Base-by-base conservation (phyloP, 2,329 filamentous ascomycete species). In the Xylariaceae sp. region DNA sequence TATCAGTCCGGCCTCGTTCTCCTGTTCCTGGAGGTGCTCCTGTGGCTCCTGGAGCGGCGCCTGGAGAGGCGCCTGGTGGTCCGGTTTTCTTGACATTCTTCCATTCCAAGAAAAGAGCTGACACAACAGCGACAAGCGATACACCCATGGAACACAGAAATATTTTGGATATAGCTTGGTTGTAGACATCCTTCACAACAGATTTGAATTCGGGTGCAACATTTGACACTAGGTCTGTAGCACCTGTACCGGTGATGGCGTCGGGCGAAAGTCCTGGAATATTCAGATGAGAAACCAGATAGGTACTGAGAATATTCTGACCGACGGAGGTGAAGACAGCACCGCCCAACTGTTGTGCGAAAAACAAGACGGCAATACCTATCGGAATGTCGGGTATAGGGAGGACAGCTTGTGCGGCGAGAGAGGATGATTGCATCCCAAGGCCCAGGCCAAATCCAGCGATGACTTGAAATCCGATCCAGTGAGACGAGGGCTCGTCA, bases 381-480 rank as follows among this genome's bases (percentile, higher is more conserved):
- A 70, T 72, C 9, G 75, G 72, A 55, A 77, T 71, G 57, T 78
- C 74, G n/a, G 70, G 68, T 29, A 66, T 57, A 12, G 64, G 65
- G 19, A 78, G 65, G 1, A 76, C 72, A 2, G 75, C 71, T 56
- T 77, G 74, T 0, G 73, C 73, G 1, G 81, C 81, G 18, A 85
- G 76, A 51, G 74, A 71, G 15, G 78, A 72, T 3, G 80, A 76
- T 62, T 85, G 81, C 72, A 86, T 79, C 5, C 79, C 78, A 21
- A 80, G 70, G 2, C 83, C 83, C 3, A 84, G 64, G 1, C 83
- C 83, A 46, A 82, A 76, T 16, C 83, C 83, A 6, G 77, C 71
- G 18, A 86, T 64, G 51, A 82, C 79, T 61, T 85, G 80, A 61
- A 74, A 85, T 12, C 73, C 79, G 51, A 84, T 81, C 83, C 83